These are phyloP conservation scores for Setomelanomma holmii DNA, from an alignment of 2,329 filamentous ascomycete genomes.

Conservation along the genomic window DNA sequence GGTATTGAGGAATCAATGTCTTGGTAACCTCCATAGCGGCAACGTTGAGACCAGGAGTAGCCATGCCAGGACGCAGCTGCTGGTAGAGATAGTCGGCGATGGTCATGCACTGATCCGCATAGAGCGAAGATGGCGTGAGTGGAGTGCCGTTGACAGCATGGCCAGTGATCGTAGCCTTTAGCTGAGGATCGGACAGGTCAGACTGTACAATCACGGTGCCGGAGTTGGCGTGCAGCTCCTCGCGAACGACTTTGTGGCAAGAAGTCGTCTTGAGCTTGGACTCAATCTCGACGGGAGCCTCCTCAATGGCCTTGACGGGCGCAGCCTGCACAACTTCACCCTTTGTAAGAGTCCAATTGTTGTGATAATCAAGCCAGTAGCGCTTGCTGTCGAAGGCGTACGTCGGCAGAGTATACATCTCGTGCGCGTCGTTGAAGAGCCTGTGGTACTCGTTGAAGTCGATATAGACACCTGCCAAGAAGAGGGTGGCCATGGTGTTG, in stretches of 20 bases:
- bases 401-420: conserved; percentile 69
- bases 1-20: conserved; percentile 68
- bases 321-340: conserved; percentile 60
- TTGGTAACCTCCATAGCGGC: conserved; percentile 72
- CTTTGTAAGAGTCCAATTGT: conserved; percentile 76
- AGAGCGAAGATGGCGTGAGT: conserved; percentile 69
- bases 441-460: conserved; percentile 75
- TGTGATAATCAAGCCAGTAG: conserved; percentile 75
- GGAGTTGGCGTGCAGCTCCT: conserved; percentile 67
- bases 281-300: conserved; percentile 50
- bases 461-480: conserved; percentile 67
- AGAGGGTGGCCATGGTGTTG: conserved; percentile 64
- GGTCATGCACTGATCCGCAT: conserved; percentile 71
- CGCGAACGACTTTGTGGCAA: conserved; percentile 69
- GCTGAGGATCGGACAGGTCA: conserved; percentile 68
- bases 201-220: conserved; percentile 70
- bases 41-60: conserved; percentile 68
- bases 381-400: conserved; percentile 75
- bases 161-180: conserved; percentile 67
- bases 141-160: conserved; percentile 72
- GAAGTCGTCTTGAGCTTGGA: conserved; percentile 69
- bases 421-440: conserved; percentile 64
- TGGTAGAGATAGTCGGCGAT: conserved; percentile 72
- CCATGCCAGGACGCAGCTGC: conserved; percentile 63
- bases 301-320: conserved; percentile 47